Evolutionary conservation across 2,329 filamentous ascomycete genomes (phyloP).

Genomic region (Pestalotiopsis sp.): DNA sequence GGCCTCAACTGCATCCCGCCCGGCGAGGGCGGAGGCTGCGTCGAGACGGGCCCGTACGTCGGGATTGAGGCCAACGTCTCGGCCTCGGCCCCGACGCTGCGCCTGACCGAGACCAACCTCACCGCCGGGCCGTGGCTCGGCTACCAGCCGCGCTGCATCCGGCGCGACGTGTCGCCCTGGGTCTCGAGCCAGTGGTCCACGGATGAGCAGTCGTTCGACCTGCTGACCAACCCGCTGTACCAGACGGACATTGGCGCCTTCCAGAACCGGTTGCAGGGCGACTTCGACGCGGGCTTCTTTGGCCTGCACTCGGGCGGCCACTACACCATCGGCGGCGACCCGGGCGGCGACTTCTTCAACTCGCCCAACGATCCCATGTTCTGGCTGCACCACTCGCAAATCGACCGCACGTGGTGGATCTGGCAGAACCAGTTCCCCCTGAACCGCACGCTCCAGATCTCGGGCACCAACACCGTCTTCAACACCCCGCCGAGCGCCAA

Average conservation of each 20-base stretch:
- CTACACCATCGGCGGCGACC: slow-evolving; percentile 39
- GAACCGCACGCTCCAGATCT: slow-evolving; percentile 21
- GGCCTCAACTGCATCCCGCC: slow-evolving; percentile 16
- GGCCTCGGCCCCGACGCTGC: slow-evolving; percentile 20
- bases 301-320: slow-evolving; percentile 37
- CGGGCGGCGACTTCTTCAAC: slow-evolving; percentile 26
- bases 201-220: slow-evolving; percentile 21
- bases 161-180: slow-evolving; percentile 17
- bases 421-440: slow-evolving; percentile 27
- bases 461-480: slow-evolving; percentile 25
- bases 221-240: slow-evolving; percentile 25
- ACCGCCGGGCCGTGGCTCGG: slow-evolving; percentile 23
- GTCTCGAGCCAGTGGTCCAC: slow-evolving; percentile 23
- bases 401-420: slow-evolving; percentile 29
- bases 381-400: slow-evolving; percentile 19
- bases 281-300: slow-evolving; percentile 13
- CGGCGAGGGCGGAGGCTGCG: slow-evolving; percentile 29
- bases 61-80: slow-evolving; percentile 25
- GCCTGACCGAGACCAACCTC: slow-evolving; percentile 29
- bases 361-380: slow-evolving; percentile 14
- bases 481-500: slow-evolving; percentile 24
- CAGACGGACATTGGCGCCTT: slow-evolving; percentile 15
- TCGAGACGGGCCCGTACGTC: slow-evolving; percentile 35
- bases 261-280: slow-evolving; percentile 14
- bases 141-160: slow-evolving; percentile 19